A percentile compares a stretch with the other conserved stretches of the same genome.
Conservation (phyloP, 2,329 filamentous ascomycete genomes). For the Fusarium guadeloupense region DNA sequence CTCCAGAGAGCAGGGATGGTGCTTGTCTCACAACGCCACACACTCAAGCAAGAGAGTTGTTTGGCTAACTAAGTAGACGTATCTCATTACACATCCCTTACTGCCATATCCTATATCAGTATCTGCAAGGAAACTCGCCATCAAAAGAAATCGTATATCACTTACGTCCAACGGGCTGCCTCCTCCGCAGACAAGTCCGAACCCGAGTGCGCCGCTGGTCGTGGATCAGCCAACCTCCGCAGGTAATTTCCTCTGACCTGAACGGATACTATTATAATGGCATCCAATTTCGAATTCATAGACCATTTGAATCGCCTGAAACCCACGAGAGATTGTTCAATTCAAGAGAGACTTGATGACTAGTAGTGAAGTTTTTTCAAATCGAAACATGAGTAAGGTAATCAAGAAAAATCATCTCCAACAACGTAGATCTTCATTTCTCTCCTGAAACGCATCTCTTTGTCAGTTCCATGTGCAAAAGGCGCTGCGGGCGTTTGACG, state of each 20-base stretch:
- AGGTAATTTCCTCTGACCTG: constrained; percentile 29
- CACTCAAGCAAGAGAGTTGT: too few species aligned
- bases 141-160: background rate
- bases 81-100: too few species aligned
- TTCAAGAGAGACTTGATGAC: background rate
- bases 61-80: too few species aligned
- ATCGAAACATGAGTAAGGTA: background rate
- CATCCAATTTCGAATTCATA: background rate
- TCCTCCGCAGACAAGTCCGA: constrained; percentile 2
- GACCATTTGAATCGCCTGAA: background rate
- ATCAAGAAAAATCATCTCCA: background rate
- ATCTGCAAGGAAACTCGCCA: background rate
- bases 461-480: constrained; percentile 9
- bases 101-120: background rate
- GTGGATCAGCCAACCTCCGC: constrained; percentile 12
- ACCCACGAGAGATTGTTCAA: background rate
- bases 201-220: background rate
- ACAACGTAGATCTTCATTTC: constrained; percentile 21
- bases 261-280: background rate
- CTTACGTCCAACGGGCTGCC: background rate
- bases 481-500: constrained; percentile 19
- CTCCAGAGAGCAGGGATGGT: too few species aligned
- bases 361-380: background rate
- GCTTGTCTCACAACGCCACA: too few species aligned
- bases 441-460: constrained; percentile 10